Conservation (phyloP, 306 rosid genomes). For the Dalbergia cultrata region DNA sequence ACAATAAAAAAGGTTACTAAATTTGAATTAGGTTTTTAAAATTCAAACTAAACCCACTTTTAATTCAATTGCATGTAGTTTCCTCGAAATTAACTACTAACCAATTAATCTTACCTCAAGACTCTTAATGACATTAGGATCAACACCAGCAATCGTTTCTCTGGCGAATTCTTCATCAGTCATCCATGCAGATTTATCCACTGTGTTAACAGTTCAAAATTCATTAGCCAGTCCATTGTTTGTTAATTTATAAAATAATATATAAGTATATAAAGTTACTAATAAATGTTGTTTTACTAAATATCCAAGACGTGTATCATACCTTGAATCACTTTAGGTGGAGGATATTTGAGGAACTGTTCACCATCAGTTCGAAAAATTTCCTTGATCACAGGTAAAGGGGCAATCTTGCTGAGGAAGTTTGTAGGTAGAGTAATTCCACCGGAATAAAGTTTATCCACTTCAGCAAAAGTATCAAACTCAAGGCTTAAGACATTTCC, state of each 20-base stretch:
- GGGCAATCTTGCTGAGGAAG: constrained; percentile 48
- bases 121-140: constrained; percentile 54
- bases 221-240: no score
- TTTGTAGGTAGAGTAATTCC: constrained; percentile 59
- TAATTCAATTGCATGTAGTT: background rate
- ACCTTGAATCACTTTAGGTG: constrained; percentile 73
- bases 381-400: constrained; percentile 61
- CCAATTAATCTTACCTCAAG: constrained; percentile 48
- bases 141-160: constrained; percentile 77
- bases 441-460: constrained; percentile 65
- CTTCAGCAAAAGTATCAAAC: constrained; percentile 63
- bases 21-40: no score
- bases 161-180: constrained; percentile 82
- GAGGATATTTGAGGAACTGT: constrained; percentile 57
- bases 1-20: background rate
- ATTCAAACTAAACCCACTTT: background rate
- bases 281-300: no score
- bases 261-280: no score
- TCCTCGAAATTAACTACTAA: background rate
- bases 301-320: background rate
- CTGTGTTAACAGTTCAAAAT: constrained; percentile 9
- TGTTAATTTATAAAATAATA: background rate
- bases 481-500: constrained; percentile 45
- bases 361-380: constrained; percentile 69
- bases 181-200: constrained; percentile 66